Evolutionary conservation across 768 basidiomycete genomes (phyloP).

Genomic region (Auricularia sp.): DNA sequence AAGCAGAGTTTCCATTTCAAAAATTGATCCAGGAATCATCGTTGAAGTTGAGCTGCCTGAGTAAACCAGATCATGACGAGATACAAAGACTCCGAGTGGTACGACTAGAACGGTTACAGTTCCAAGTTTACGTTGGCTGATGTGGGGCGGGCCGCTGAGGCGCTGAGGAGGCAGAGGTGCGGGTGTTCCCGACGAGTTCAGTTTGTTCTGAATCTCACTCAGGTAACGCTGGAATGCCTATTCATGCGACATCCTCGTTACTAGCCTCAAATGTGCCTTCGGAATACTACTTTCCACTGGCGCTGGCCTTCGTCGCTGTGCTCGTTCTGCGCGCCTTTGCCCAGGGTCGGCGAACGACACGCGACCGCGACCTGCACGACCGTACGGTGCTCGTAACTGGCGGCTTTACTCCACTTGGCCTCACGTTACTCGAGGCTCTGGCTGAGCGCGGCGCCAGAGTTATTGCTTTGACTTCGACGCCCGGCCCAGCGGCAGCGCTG

Average conservation of each 20-base stretch:
- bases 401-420: slow-evolving; percentile 62
- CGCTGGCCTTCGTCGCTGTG: slow-evolving; percentile 33
- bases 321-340: slow-evolving; percentile 48
- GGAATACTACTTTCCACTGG: slow-evolving; percentile 45
- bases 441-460: slow-evolving; percentile 71
- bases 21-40: too few relatives aligned
- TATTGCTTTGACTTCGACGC: slow-evolving; percentile 56
- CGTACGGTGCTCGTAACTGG: slow-evolving; percentile 66
- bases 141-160: too few relatives aligned
- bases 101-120: too few relatives aligned
- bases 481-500: slow-evolving; percentile 42
- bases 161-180: too few relatives aligned
- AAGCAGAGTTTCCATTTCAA: too few relatives aligned
- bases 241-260: neutral
- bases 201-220: too few relatives aligned
- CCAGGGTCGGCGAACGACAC: slow-evolving; percentile 58
- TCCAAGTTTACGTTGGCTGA: too few relatives aligned
- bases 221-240: neutral
- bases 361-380: slow-evolving; percentile 69
- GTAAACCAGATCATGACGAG: too few relatives aligned
- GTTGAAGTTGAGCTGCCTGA: too few relatives aligned
- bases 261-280: slow-evolving; percentile 1
- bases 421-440: slow-evolving; percentile 55
- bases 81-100: too few relatives aligned
- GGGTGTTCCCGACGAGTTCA: too few relatives aligned